Conservation (phyloP, 2,329 filamentous ascomycete genomes). For the Boeremia lycopersici region DNA sequence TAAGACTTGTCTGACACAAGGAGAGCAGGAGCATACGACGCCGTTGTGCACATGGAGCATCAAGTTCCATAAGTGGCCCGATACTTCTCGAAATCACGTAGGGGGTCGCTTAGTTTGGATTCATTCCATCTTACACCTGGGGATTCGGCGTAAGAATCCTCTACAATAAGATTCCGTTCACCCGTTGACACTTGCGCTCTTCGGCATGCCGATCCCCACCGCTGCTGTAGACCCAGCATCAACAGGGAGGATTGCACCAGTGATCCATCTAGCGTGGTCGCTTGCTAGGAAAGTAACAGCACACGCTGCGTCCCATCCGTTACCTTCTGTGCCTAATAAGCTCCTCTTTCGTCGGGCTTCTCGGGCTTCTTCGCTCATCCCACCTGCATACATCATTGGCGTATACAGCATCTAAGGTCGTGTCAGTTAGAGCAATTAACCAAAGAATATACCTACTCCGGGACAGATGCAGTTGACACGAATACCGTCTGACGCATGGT, state of each 20-base stretch:
- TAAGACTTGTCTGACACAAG: no score
- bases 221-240: conserved; percentile 41
- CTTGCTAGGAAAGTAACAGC: conserved; percentile 60
- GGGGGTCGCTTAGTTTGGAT: no score
- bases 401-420: conserved; percentile 56
- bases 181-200: conserved; percentile 34
- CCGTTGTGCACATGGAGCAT: no score
- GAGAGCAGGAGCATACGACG: no score
- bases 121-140: no score
- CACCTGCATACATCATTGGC: conserved; percentile 60
- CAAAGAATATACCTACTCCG: conserved; percentile 36
- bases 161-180: background rate
- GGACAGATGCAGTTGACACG: conserved; percentile 63
- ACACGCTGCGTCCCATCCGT: conserved; percentile 60
- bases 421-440: background rate
- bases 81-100: no score
- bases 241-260: conserved; percentile 40
- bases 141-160: no score
- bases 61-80: no score
- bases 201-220: conserved; percentile 29
- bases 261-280: conserved; percentile 60
- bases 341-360: conserved; percentile 57
- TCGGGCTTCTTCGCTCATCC: conserved; percentile 58
- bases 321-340: conserved; percentile 60
- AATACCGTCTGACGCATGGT: conserved; percentile 59